Evolutionary conservation across 495 filamentous ascomycete genomes (phyloP), one percentile per base, ranked within the genome.

Genomic region (Penicillium daleae): DNA sequence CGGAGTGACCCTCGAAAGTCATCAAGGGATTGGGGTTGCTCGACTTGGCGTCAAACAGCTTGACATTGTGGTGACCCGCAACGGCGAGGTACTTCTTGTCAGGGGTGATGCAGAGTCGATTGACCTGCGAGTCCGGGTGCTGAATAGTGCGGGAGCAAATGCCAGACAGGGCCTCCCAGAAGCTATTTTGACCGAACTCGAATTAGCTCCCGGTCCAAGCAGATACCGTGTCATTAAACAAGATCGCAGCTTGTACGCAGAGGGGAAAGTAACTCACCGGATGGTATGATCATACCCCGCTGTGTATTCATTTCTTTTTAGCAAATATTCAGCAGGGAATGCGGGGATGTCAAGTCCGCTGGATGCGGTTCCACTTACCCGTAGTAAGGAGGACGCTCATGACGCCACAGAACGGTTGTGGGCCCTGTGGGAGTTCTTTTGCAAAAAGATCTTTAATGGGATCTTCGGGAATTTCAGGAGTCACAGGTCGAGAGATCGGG

Each of bases 261-360:
- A 17, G 13, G 13, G n/a, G 21, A 51, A 33, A 27, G 19, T 54
- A 19, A 72, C 85, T 72, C 85, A 96, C 93, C 95, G 87, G 69
- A 99, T 99, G 40, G 95, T 98, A 80, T 99, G 95, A 82, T 99
- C 95, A 79, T 99, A 98, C 67, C 95, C 96, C 76, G 95, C 95
- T 92, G 77, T 74, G 56, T 57, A n/a, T 33, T 12, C 26, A 72
- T 80, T n/a, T n/a, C n/a, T n/a, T n/a, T n/a, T n/a, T 59, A 77
- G 72, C 46, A 61, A 58, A 55, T 58, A 69, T 60, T 65, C 68
- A 13, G 26, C 67, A 63, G 56, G 56, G 21, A 72, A 71, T 70
- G 67, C 61, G 67, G 65, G 70, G 63, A 64, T 32, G 7, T 33
- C 15, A 50, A 31, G 26, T 51, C 22, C 13, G 4, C 13, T 57